Base-by-base conservation (phyloP, 2,329 filamentous ascomycete genomes). In the Myriosclerotinia curreyana region DNA sequence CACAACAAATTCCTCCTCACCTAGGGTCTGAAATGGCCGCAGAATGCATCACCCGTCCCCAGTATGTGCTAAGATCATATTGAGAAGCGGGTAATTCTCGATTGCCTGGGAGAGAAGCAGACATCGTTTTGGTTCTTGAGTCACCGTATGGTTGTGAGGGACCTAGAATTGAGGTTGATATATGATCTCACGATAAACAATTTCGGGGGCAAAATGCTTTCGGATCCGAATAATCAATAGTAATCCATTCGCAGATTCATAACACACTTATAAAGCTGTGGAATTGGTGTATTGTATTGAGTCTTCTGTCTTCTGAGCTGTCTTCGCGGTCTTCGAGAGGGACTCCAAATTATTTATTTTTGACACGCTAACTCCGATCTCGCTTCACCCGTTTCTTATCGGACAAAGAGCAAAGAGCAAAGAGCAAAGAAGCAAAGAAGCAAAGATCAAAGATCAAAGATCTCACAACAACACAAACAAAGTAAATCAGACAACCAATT, bases 41-140 rank as follows among this genome's bases (percentile, higher is more conserved):
- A 22, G 92, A 88, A 80, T 99, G 94, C 79, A 85, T 86, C 74
- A 98, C 95, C 65, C 95, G 88, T 69, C 95, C 95, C 91, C 91
- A 95, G 80, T 99, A 99, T 54, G 93, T 97, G 75, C 79, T 86
- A 73, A 99, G 83, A 76, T 99, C 91, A 84, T 96, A 94, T 77
- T 92, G 92, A 62, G 95, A 99, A 64, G 87, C 86, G 67, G 95
- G 95, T 69, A 97, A 83, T 77, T 96, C 92, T 76, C 94, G 89
- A 72, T 79, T 79, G 66, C 86, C 86, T 56, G 86, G 85, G 40
- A 89, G 77, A 31, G 86, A 88, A 65, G 86, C 80, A 64, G 86
- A 89, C 86, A 89, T 89, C 46, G 48, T 66, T 52, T 38, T 5
- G n/a, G 38, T 22, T 20, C 20, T 46, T 25, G 46, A 25, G 38